phyloP scores from a whole-genome alignment of 192 early-diverging fungal species.

The Coemansia furcata region DNA sequence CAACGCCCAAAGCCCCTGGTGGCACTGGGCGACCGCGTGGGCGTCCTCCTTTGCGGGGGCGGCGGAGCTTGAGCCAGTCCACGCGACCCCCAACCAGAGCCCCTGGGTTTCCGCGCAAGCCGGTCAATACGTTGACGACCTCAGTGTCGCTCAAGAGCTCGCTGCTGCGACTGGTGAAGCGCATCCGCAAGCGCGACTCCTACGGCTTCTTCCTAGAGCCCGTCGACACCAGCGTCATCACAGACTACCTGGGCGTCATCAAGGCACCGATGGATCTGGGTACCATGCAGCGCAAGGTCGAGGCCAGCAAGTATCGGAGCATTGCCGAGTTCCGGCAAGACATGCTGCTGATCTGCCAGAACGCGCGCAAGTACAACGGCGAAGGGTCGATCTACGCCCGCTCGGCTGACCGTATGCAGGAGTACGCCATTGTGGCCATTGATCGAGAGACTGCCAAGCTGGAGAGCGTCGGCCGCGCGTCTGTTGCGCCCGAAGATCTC shows the following conservation, averaged over 20 bases:
- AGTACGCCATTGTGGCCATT: constrained; percentile 69
- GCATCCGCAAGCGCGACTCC: constrained; percentile 71
- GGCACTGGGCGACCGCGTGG: constrained; percentile 22
- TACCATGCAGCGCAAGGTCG: constrained; percentile 79
- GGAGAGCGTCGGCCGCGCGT: constrained; percentile 34
- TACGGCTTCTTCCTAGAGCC: constrained; percentile 89
- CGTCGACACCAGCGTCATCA: constrained; percentile 70
- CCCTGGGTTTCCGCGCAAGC: constrained; percentile 6
- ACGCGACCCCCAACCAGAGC: not conserved
- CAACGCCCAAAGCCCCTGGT: not conserved
- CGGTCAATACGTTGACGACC: constrained; percentile 14
- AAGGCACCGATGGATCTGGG: constrained; percentile 88
- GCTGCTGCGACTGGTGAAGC: constrained; percentile 61
- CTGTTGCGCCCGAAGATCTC: constrained; percentile 5
- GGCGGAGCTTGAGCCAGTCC: constrained; percentile 15
- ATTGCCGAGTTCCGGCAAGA: constrained; percentile 74
- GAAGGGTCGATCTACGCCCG: constrained; percentile 78
- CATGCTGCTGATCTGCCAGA: constrained; percentile 73
- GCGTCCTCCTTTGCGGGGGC: constrained; percentile 36
- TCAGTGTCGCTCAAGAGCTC: constrained; percentile 58
- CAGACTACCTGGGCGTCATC: constrained; percentile 81
- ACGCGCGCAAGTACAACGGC: constrained; percentile 83
- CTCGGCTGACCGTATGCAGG: constrained; percentile 72
- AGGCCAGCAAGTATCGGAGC: constrained; percentile 58
- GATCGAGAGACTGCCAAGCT: constrained; percentile 57